Base-by-base conservation (phyloP, 1,139 yeast species). In the Yamadazyma dendronema region DNA sequence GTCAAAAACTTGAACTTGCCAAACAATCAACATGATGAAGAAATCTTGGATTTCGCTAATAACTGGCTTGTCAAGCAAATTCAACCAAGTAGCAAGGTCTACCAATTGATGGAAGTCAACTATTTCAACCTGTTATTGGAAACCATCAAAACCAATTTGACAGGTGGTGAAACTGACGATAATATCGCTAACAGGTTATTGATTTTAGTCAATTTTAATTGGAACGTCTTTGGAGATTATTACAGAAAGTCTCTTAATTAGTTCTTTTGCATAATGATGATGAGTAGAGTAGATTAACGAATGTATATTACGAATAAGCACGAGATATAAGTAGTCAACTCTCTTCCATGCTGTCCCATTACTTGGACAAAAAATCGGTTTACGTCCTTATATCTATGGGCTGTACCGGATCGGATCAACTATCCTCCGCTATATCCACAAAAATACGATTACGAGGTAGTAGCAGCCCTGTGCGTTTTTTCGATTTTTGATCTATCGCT, bases 41-140 rank as follows among this genome's bases (percentile, higher is more conserved):
- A 49, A 13, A 41, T 74, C 34, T 70, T 73, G 11, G 69, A 68
- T 34, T 83, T 88, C 59, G 79, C 86, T 35, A 77, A 79, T 57
- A 79, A 81, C 48, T 88, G 96, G 96, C 70, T 88, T 34, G 69
- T 84, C 37, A 84, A 84, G 54, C 95, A 88, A 59, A 83, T 89
- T 17, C 95, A 86, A 59, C 96, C 96, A 33, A 68, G 67, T 46
- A 81, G 92, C n/a, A 80, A 78, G 38, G 84, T 88, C 31, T 88
- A 88, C 59, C 82, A 84, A 11, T 71, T 87, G 37, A 72, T 88
- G 74, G 96, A 88, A 61, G 72, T 73, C 34, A 79, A 81, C 46
- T 69, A 81, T 16, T 81, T 83, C 57, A 74, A 74, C 42, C 72
- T 67, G 41, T 65, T 79, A 40, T 57, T 63, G 30, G 57, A 59